Base-by-base conservation (phyloP, 306 rosid species). In the Dryas drummondii region DNA sequence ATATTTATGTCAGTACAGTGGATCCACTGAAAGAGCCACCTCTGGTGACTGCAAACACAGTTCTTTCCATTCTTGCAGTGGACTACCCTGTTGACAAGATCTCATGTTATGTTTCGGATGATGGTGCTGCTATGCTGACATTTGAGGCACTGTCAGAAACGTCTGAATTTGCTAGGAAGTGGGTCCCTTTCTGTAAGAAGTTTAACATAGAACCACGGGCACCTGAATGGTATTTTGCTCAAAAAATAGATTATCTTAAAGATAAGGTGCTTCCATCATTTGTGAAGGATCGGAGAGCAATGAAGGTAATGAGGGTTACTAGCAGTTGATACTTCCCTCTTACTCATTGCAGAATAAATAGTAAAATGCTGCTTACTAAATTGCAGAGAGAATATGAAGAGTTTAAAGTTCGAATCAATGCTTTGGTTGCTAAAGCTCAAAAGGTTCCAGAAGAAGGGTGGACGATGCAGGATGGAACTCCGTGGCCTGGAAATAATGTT, bases 391-490 rank as follows among this genome's bases (percentile, higher is more conserved):
- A 88, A 76, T 90, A 90, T 16, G 96, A 86, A 81, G 93, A 90
- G 79, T 90, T 90, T 73, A 86, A 83, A 72, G 85, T 90, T 73
- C 77, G 80, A 57, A 88, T 88, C 16, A 90, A 90, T 80, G 78
- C 77, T 68, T 76, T 90, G 65, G 96, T 90, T 73, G 91, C 90
- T 37, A 90, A 86, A 71, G 89, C 96, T 74, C 65, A 71, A 40
- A 90, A 85, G 77, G 90, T 83, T 16, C 96, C 92, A 5, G 91
- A 90, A 63, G 92, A 88, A 66, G 96, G 91, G 53, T 88, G 92
- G 92, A 90, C 89, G 55, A 88, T 90, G 93, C 93, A 84, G 48
- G 96, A 90, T 83, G 96, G 93, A 80, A 86, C 91, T 49, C 76
- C 72, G 13, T 90, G 96, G 96, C 96, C 91, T 9, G 96, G 96